These are phyloP conservation scores for Mortierella alpina DNA, from an alignment of 192 early-diverging fungal genomes.

Conservation along the genomic window DNA sequence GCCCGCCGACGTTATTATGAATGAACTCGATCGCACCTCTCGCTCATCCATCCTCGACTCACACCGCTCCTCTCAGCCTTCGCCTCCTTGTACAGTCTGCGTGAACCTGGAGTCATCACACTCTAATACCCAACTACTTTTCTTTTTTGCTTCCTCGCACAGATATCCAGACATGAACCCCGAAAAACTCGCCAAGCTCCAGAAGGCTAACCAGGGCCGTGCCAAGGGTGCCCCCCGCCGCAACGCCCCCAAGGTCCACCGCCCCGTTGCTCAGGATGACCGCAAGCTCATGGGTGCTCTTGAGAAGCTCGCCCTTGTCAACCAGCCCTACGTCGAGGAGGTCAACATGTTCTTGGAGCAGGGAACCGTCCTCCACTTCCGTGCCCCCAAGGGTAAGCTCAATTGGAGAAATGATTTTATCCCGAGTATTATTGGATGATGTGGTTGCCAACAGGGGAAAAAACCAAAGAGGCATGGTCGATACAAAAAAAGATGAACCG, in stretches of 20 bases:
- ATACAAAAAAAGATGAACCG: no score
- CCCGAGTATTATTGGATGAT: background rate
- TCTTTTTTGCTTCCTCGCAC: background rate
- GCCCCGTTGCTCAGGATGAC: constrained; percentile 80
- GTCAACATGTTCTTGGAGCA: constrained; percentile 98
- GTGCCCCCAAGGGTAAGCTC: constrained; percentile 80
- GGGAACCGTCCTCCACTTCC: constrained; percentile 92
- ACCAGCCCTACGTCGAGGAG: constrained; percentile 88
- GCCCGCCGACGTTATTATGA: no score
- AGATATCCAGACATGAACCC: constrained; percentile 66
- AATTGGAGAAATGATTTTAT: background rate
- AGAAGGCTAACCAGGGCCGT: constrained; percentile 88
- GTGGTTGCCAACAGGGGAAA: background rate
- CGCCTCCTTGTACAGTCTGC: no score
- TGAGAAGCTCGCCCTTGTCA: constrained; percentile 90
- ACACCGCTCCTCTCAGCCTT: no score
- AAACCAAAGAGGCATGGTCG: no score
- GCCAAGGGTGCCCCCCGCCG: constrained; percentile 94
- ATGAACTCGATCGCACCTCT: no score
- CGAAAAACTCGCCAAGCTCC: constrained; percentile 95
- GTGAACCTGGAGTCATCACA: no score
- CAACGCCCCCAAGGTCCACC: constrained; percentile 81
- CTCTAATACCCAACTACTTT: background rate
- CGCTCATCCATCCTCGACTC: no score
- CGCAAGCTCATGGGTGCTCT: constrained; percentile 91